Evolutionary conservation across 371 early-diverging fungal genomes (phyloP).

Genomic region (Enterospora canceri): DNA sequence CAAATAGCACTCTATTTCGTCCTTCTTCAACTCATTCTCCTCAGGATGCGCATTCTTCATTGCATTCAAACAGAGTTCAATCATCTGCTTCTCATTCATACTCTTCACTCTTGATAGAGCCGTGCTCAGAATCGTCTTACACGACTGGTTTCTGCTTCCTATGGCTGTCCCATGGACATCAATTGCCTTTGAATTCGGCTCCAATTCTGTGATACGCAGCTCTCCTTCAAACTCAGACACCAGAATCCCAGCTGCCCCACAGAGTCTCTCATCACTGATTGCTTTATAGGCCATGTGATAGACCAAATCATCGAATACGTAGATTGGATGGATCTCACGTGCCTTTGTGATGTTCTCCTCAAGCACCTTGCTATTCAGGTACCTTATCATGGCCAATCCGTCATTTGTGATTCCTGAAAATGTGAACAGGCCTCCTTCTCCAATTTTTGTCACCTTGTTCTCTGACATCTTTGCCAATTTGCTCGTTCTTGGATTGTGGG

Average conservation of each 20-base stretch:
- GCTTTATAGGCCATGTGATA: slow-evolving; percentile 18
- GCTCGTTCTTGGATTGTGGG: slow-evolving; percentile 40
- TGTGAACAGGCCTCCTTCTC: slow-evolving; percentile 41
- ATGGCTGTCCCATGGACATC: slow-evolving; percentile 47
- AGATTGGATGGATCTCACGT: slow-evolving; percentile 28
- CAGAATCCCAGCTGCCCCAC: slow-evolving; percentile 47
- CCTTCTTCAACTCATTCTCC: slow-evolving; percentile 14
- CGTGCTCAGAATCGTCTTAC: slow-evolving; percentile 54
- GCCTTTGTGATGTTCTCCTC: slow-evolving; percentile 41
- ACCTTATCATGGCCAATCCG: slow-evolving; percentile 50
- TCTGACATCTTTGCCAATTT: slow-evolving; percentile 28
- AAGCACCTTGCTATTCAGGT: slow-evolving; percentile 41
- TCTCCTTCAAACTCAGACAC: slow-evolving; percentile 44
- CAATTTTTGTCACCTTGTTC: slow-evolving; percentile 47
- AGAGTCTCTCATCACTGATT: slow-evolving; percentile 35
- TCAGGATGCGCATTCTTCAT: slow-evolving; percentile 53
- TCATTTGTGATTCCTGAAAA: slow-evolving; percentile 58
- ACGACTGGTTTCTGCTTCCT: slow-evolving; percentile 54
- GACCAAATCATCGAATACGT: slow-evolving; percentile 46
- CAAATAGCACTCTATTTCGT: slow-evolving; percentile 40
- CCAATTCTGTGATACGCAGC: slow-evolving; percentile 45
- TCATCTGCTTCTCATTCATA: slow-evolving; percentile 36
- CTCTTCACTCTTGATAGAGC: slow-evolving; percentile 20
- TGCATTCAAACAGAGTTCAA: slow-evolving; percentile 44
- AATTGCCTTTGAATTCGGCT: slow-evolving; percentile 41